Evolutionary conservation across 2,329 filamentous ascomycete species (phyloP).

Genomic region (Aureobasidium namibiae): DNA sequence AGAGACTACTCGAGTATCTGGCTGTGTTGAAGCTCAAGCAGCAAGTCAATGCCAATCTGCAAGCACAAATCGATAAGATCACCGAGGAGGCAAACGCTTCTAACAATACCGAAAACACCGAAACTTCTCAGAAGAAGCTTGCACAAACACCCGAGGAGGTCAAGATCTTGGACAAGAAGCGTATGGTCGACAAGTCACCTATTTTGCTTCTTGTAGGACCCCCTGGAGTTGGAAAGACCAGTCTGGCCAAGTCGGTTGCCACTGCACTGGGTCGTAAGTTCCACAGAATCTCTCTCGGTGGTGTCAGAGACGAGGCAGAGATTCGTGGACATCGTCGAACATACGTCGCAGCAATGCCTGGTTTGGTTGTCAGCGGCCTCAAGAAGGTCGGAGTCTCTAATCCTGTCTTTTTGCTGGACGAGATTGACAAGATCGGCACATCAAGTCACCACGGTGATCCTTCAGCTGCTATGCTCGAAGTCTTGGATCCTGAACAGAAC

Average conservation of each 20-base stretch:
- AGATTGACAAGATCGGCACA: constrained; percentile 93
- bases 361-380: constrained; percentile 82
- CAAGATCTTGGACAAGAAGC: constrained; percentile 68
- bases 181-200: constrained; percentile 88
- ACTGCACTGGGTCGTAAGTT: constrained; percentile 90
- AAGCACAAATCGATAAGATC: constrained; percentile 61
- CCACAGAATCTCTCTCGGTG: constrained; percentile 91
- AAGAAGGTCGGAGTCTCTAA: constrained; percentile 95
- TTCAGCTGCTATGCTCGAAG: constrained; percentile 94
- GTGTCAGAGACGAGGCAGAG: constrained; percentile 92
- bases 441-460: constrained; percentile 93
- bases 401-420: constrained; percentile 89
- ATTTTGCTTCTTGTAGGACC: constrained; percentile 90
- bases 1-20: constrained; percentile 86
- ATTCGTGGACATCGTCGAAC: constrained; percentile 91
- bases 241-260: constrained; percentile 84
- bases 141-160: constrained; percentile 51
- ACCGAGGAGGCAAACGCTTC: constrained; percentile 33
- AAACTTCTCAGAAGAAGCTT: constrained; percentile 21
- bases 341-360: constrained; percentile 98
- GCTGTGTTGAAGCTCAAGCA: constrained; percentile 96
- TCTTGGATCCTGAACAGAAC: constrained; percentile 95
- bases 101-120: constrained; percentile 22
- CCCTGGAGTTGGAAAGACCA: constrained; percentile 93
- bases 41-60: constrained; percentile 73